A percentile compares a stretch with the other conserved stretches of the same genome.
Evolutionary conservation across 129 eudicot genomes (phyloP).

Genomic region (Centaurea solstitialis): DNA sequence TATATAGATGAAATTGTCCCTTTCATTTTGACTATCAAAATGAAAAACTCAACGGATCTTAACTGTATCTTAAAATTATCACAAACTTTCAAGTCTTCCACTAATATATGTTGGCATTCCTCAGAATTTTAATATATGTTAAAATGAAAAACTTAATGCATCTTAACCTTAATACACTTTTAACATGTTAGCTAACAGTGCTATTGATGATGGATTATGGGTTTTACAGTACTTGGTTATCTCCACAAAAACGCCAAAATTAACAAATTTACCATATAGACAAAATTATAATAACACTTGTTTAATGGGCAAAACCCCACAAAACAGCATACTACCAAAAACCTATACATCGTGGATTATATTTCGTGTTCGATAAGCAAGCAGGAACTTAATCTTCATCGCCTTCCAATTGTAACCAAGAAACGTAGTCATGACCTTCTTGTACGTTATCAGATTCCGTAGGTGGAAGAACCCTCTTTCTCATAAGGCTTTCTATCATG

Average conservation of each 20-base stretch:
- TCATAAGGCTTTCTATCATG: slow-evolving; percentile 53
- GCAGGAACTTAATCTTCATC: slow-evolving; percentile 24
- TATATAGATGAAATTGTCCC: no score
- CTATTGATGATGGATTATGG: no score
- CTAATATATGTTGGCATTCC: no score
- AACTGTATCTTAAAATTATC: no score
- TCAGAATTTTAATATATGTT: no score
- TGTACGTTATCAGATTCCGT: slow-evolving; percentile 26
- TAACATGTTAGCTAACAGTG: no score
- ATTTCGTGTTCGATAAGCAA: slow-evolving; percentile 10
- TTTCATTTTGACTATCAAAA: no score
- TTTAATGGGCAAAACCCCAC: background rate
- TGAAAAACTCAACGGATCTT: no score
- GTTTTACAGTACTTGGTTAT: background rate
- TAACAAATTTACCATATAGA: slow-evolving; percentile 8
- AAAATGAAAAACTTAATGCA: no score
- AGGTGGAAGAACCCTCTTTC: slow-evolving; percentile 64
- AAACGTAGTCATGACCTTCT: slow-evolving; percentile 39
- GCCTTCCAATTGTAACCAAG: slow-evolving; percentile 42
- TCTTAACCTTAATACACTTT: no score
- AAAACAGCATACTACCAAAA: background rate
- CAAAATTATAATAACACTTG: slow-evolving; percentile 1
- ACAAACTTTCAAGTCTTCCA: no score
- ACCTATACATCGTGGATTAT: slow-evolving; percentile 4
- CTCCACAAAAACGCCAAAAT: background rate